These are phyloP conservation scores for Chlorella vulgaris DNA, from an alignment of 139 green algal species.

Conservation along the genomic window DNA sequence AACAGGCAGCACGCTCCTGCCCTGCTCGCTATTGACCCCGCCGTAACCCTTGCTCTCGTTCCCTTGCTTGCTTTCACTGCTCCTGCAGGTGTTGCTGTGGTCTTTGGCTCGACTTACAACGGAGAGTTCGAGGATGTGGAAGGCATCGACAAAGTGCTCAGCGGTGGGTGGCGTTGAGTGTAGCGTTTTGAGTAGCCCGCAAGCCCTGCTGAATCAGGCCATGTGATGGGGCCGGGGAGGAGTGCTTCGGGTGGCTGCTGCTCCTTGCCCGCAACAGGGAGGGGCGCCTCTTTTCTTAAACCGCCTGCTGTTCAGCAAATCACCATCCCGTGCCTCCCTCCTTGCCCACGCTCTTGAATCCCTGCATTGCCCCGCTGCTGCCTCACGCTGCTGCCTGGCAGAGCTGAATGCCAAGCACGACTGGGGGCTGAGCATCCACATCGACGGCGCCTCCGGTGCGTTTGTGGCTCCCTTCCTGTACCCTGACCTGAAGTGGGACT, in stretches of 20 bases:
- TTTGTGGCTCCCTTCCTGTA: slow-evolving; percentile 78
- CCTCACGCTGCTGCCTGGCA: not conserved
- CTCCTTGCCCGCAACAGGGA: too few species aligned
- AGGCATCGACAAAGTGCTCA: slow-evolving; percentile 46
- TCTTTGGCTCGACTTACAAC: slow-evolving; percentile 77
- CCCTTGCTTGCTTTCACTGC: not conserved
- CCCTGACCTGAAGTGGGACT: slow-evolving; percentile 75
- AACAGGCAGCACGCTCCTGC: too few species aligned
- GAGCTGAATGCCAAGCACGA: slow-evolving; percentile 58
- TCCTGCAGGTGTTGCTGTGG: slow-evolving; percentile 45
- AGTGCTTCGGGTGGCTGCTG: too few species aligned
- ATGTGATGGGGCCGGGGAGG: too few species aligned
- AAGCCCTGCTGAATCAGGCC: too few species aligned
- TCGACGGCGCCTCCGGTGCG: slow-evolving; percentile 71
- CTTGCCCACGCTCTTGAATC: not conserved
- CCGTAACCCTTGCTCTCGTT: not conserved
- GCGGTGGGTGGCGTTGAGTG: not conserved
- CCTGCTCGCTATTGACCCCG: too few species aligned
- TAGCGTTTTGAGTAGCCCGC: too few species aligned
- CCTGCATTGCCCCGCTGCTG: not conserved
- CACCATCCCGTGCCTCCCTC: not conserved
- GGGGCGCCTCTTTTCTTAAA: not conserved
- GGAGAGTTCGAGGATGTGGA: slow-evolving; percentile 71
- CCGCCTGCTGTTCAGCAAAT: not conserved
- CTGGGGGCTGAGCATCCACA: slow-evolving; percentile 68